Base-by-base conservation (phyloP, 2,329 filamentous ascomycete species). In the Colletotrichum cereale region DNA sequence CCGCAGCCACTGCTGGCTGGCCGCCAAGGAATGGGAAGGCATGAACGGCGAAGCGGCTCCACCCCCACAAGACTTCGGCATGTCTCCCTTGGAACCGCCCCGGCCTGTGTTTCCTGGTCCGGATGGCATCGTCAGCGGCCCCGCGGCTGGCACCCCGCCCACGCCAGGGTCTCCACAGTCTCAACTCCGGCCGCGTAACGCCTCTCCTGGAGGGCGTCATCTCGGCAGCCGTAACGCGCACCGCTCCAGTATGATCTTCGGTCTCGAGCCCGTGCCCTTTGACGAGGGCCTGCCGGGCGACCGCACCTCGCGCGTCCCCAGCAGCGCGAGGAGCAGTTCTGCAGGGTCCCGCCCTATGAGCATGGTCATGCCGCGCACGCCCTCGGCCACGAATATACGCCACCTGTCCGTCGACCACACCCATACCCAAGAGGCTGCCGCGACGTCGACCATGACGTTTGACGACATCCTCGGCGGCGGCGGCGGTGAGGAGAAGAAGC, bases 1-100 rank as follows among this genome's bases (percentile, higher is more conserved):
- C 74, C 86, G 88, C 62, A 87, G 85, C 64, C 86, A 88, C 80
- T 88, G 86, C 78, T 88, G 86, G 86, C 79, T 86, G 40, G 86
- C 85, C 2, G 86, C 86, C 29, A 85, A 86, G 74, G 78, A 81
- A 53, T 88, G 86, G 86, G 84, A 86, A 66, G 79, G 80, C 8
- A 74, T 78, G 3, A 75, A 79, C 8, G 79, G 77, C n/a, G 75
- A 75, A 5, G 75, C 77, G 21, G 74, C 74, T 4, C 66, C 76
- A 6, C 75, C 78, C 3, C 73, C 75, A 0, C 74, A 76, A 21
- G 80, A 84, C 29, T 77, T 78, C 2, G 74, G 78, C n/a, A 75
- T 84, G 75, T 82, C 80, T 4, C 82, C 82, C 14, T 74, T 84
- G 18, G 76, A 81, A 58, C 82, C 82, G 4, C 82, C 82, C 12